phyloP scores from a whole-genome alignment of 106 monocot genomes.

The Alisma plantagoaquatica region DNA sequence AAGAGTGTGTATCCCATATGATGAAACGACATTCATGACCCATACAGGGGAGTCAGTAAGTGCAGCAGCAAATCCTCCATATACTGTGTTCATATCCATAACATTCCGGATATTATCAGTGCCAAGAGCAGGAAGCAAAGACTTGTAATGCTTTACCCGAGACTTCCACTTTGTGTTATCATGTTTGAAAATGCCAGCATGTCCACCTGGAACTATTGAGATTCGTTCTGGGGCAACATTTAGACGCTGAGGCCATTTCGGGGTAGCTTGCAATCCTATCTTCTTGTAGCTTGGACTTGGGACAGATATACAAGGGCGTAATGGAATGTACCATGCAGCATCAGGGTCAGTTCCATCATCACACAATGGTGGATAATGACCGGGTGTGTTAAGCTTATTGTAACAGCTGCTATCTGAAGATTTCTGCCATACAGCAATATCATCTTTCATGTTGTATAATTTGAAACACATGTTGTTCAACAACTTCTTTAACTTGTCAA shows the following conservation, averaged over 20 bases:
- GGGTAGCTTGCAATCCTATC: constrained; percentile 37
- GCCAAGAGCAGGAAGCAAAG: constrained; percentile 47
- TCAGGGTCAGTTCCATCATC: constrained; percentile 77
- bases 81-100: constrained; percentile 82
- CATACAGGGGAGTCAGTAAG: constrained; percentile 45
- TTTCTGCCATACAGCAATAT: constrained; percentile 83
- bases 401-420: constrained; percentile 53
- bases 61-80: constrained; percentile 69
- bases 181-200: constrained; percentile 47
- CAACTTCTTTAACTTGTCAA: constrained; percentile 59
- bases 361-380: constrained; percentile 58
- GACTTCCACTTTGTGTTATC: constrained; percentile 67
- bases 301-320: constrained; percentile 44
- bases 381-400: constrained; percentile 30
- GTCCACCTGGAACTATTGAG: constrained; percentile 49
- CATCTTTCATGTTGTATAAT: constrained; percentile 69
- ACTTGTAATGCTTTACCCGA: constrained; percentile 56
- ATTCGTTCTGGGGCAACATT: constrained; percentile 43
- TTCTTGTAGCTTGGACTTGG: constrained; percentile 44
- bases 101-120: constrained; percentile 60
- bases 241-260: constrained; percentile 70
- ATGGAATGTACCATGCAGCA: constrained; percentile 70
- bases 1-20: constrained; percentile 60
- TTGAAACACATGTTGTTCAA: constrained; percentile 79
- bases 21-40: constrained; percentile 87